Evolutionary conservation across 2,329 filamentous ascomycete genomes (phyloP), one percentile per base, ranked within the genome.

Genomic region (Xylaria sp.): DNA sequence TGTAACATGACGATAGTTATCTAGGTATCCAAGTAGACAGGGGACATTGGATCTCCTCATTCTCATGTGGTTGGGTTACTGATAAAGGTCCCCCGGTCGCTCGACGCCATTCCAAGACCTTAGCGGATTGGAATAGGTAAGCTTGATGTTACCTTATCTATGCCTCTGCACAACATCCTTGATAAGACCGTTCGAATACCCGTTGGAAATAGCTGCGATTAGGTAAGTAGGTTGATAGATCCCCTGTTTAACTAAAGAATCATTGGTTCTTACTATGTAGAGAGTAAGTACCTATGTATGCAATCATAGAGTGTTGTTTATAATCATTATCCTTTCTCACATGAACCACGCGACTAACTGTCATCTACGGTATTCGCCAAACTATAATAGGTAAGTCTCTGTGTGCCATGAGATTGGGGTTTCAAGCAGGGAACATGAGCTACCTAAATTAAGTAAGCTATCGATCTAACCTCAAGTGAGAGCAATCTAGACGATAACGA

Each of bases 111-210:
- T 3, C 50, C 50, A 53, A 53, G 50, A 53, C 50, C 2, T 53
- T 53, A 53, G 50, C 30, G 30, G 50, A 50, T 20, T 12, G 43
- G 20, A 53, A 53, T 53, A 15, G 57, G 25, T 60, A 60, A 60
- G 57, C 43, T 61, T n/a, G 15, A 61, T 53, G 34, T 30, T 61
- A 39, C 59, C 59, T 53, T 60, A 60, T 60, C 57, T 60, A 34
- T 36, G 28, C 15, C 9, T 23, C 2, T 53, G 50, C n/a, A 18
- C 28, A 53, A 53, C 50, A 53, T 30, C 18, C n/a, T 20, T 12
- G 25, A 28, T n/a, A 34, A 53, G 50, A 34, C 18, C 5, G 3
- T n/a, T 53, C 20, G 48, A 9, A 23, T 52, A 12, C 43, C 43
- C n/a, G n/a, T n/a, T n/a, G 32, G 34, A 18, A 23, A 50, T 23